These are phyloP conservation scores for Adansonia rubrostipa DNA, from an alignment of 441 rosid species.

Conservation along the genomic window DNA sequence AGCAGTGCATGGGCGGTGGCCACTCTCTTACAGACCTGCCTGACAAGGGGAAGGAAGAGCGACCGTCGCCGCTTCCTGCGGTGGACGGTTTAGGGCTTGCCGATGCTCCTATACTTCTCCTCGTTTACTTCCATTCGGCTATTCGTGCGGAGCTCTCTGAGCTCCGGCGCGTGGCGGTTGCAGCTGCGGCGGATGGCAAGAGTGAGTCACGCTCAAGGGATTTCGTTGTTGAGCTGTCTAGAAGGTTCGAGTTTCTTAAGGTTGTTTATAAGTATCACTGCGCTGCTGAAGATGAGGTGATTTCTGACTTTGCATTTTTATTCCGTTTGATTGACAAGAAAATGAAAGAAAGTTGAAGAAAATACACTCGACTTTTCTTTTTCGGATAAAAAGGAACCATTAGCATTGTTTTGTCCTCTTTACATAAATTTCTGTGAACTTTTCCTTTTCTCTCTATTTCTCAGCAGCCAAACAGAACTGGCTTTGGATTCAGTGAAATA, in stretches of 20 bases:
- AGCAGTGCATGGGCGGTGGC: conserved; percentile 47
- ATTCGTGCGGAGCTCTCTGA: conserved; percentile 59
- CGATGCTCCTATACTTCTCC: conserved; percentile 69
- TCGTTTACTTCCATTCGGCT: conserved; percentile 72
- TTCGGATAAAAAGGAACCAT: background rate
- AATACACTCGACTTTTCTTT: background rate
- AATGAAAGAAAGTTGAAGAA: background rate
- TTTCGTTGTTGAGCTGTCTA: conserved; percentile 43
- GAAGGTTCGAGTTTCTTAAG: conserved; percentile 66
- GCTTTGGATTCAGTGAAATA: background rate
- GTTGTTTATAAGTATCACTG: conserved; percentile 67
- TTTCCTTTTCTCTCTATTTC: background rate
- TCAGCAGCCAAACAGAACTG: background rate
- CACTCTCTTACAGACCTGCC: conserved; percentile 39
- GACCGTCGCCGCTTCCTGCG: conserved; percentile 13
- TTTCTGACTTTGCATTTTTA: background rate
- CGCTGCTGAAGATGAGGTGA: conserved; percentile 84
- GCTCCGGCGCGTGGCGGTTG: conserved; percentile 50
- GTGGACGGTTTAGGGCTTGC: conserved; percentile 40
- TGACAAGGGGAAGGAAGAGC: conserved; percentile 33
- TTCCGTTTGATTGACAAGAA: conserved; percentile 12
- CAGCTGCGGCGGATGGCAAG: conserved; percentile 38
- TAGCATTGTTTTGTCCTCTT: conserved; percentile 2
- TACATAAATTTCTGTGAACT: conserved; percentile 1
- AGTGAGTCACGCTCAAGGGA: conserved; percentile 29